These are phyloP conservation scores for Lolium rigidum DNA, from an alignment of 176 grass and related monocot species.

Conservation along the genomic window DNA sequence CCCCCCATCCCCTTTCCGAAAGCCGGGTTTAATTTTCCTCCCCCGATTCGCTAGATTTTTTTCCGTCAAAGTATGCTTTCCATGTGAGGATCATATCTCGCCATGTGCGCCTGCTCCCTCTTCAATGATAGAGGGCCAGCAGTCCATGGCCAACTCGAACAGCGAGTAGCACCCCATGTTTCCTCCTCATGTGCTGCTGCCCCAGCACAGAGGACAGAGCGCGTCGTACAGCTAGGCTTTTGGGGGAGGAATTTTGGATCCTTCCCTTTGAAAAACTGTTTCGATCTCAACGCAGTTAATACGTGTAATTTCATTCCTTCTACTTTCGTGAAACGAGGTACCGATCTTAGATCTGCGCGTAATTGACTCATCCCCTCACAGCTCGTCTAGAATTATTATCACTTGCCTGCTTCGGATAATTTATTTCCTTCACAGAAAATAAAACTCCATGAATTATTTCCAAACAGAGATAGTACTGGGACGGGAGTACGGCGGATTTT, in stretches of 20 bases:
- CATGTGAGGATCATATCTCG: background rate
- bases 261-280: background rate
- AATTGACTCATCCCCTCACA: background rate
- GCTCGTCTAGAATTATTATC: background rate
- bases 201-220: background rate
- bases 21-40: background rate
- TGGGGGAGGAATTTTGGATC: background rate
- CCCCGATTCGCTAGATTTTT: background rate
- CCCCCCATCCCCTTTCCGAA: background rate
- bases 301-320: slow-evolving; percentile 11
- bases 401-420: background rate
- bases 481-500: background rate
- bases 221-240: background rate
- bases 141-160: slow-evolving; percentile 33
- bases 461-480: background rate
- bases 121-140: slow-evolving; percentile 2
- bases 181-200: background rate
- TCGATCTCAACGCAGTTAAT: slow-evolving; percentile 24
- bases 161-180: slow-evolving; percentile 4
- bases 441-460: background rate
- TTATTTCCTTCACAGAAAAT: background rate
- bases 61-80: background rate
- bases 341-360: slow-evolving; percentile 38
- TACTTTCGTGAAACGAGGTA: background rate
- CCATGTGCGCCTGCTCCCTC: slow-evolving; percentile 1